phyloP scores from a whole-genome alignment of 2,329 filamentous ascomycete species.

The Arthroderma sp. region DNA sequence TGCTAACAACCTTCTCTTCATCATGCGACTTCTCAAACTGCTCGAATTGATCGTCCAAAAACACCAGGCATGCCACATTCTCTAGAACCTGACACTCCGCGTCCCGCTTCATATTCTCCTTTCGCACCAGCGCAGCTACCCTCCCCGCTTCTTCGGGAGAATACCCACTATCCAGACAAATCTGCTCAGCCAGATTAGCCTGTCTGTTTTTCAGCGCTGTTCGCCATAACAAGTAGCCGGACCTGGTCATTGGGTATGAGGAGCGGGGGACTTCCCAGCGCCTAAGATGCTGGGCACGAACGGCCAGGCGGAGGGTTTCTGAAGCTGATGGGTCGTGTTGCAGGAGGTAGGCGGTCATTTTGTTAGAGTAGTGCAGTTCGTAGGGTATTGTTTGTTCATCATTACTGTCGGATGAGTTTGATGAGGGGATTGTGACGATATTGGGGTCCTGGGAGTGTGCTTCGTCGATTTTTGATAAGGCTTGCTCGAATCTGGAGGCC shows the following conservation, averaged over 20 bases:
- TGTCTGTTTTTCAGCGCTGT: slow-evolving; percentile 60
- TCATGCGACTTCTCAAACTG: slow-evolving; percentile 61
- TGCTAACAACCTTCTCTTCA: slow-evolving; percentile 62
- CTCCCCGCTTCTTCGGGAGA: slow-evolving; percentile 42
- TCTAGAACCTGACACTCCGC: slow-evolving; percentile 57
- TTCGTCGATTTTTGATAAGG: slow-evolving; percentile 57
- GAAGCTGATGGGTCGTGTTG: slow-evolving; percentile 49
- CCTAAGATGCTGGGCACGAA: slow-evolving; percentile 72
- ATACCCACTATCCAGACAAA: slow-evolving; percentile 42
- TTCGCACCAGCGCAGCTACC: slow-evolving; percentile 60
- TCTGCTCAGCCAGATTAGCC: slow-evolving; percentile 44
- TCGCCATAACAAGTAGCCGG: slow-evolving; percentile 71
- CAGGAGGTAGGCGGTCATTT: slow-evolving; percentile 64
- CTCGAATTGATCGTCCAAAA: slow-evolving; percentile 76
- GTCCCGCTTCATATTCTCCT: slow-evolving; percentile 51
- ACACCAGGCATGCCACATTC: slow-evolving; percentile 77
- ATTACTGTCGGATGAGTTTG: slow-evolving; percentile 17
- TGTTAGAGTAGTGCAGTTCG: slow-evolving; percentile 68
- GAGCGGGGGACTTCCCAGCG: slow-evolving; percentile 71
- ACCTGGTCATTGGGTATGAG: slow-evolving; percentile 58
- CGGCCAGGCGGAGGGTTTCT: slow-evolving; percentile 57
- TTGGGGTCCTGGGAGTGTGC: slow-evolving; percentile 58
- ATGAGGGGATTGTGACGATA: slow-evolving; percentile 28
- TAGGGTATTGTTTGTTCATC: slow-evolving; percentile 45
- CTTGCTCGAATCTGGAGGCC: slow-evolving; percentile 27